Percentiles rank a stretch among this genome's conserved stretches.
These are phyloP conservation scores for Saccharum hybrid DNA, from an alignment of 202 grass and related monocot genomes.

Conservation along the genomic window DNA sequence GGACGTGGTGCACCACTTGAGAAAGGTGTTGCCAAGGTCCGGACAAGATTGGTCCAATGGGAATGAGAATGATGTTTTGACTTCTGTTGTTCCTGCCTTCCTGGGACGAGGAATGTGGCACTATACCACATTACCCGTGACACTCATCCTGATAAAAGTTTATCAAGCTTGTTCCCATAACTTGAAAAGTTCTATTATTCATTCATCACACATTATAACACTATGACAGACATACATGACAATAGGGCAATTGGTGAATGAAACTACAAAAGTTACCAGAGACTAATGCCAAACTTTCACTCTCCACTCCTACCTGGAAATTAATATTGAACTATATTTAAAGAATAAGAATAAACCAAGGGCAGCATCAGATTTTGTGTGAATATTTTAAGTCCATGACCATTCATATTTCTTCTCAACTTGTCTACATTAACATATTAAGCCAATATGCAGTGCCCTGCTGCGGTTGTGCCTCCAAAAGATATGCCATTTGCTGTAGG, in stretches of 20 bases:
- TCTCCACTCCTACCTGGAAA: not conserved
- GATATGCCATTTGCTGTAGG: too few relatives aligned
- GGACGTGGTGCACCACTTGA: not conserved
- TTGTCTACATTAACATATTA: too few relatives aligned
- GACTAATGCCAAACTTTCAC: not conserved
- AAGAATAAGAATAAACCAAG: too few relatives aligned
- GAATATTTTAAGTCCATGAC: too few relatives aligned
- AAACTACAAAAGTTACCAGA: not conserved
- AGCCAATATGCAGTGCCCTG: too few relatives aligned
- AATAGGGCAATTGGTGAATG: not conserved
- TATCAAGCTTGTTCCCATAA: not conserved
- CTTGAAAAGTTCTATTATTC: not conserved
- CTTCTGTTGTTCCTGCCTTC: not conserved
- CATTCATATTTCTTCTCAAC: too few relatives aligned
- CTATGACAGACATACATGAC: not conserved
- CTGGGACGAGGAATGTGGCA: not conserved
- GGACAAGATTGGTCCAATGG: not conserved
- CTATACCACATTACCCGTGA: not conserved
- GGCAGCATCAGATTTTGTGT: too few relatives aligned
- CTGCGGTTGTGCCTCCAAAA: too few relatives aligned
- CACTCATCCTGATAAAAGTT: not conserved
- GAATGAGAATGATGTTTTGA: not conserved
- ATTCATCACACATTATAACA: not conserved
- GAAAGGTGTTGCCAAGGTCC: not conserved
- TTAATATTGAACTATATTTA: not conserved